Evolutionary conservation across 768 basidiomycete genomes (phyloP).

Genomic region (Tylopilus vinaceipallidus): DNA sequence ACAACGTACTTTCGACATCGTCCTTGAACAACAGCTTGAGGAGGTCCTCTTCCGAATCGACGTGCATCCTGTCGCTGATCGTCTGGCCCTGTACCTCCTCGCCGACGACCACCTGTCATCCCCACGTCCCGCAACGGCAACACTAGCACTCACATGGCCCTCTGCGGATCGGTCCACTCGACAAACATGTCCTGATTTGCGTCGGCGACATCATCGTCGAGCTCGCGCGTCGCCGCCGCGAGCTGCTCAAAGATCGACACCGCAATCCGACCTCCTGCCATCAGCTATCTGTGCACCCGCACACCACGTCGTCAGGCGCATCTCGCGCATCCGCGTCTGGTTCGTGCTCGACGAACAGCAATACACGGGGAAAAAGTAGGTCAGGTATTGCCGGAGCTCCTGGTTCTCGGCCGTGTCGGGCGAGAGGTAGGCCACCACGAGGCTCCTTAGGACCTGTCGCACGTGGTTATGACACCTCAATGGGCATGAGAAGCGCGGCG

Average conservation of each 20-base stretch:
- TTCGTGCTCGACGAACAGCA: conserved; percentile 77
- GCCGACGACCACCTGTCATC: neutral
- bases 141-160: conserved; percentile 49
- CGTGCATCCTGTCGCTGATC: conserved; percentile 44
- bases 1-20: conserved; percentile 50
- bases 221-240: conserved; percentile 52
- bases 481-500: conserved; percentile 20
- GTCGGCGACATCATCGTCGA: conserved; percentile 64
- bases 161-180: conserved; percentile 87
- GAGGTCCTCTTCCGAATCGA: conserved; percentile 55
- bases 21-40: conserved; percentile 47
- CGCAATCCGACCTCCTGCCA: conserved; percentile 51
- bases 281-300: too few relatives aligned
- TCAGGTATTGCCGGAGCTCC: conserved; percentile 79
- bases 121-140: neutral
- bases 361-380: conserved; percentile 84
- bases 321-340: conserved; percentile 69
- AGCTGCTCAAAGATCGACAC: conserved; percentile 65
- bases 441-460: conserved; percentile 44
- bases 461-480: neutral
- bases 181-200: conserved; percentile 79
- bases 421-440: conserved; percentile 67
- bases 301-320: neutral
- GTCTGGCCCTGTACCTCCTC: conserved; percentile 41
- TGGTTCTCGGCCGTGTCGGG: conserved; percentile 81